Evolutionary conservation across 345 rosid genomes (phyloP), one percentile per base, ranked within the genome.

Genomic region (Eutrema japonicum): DNA sequence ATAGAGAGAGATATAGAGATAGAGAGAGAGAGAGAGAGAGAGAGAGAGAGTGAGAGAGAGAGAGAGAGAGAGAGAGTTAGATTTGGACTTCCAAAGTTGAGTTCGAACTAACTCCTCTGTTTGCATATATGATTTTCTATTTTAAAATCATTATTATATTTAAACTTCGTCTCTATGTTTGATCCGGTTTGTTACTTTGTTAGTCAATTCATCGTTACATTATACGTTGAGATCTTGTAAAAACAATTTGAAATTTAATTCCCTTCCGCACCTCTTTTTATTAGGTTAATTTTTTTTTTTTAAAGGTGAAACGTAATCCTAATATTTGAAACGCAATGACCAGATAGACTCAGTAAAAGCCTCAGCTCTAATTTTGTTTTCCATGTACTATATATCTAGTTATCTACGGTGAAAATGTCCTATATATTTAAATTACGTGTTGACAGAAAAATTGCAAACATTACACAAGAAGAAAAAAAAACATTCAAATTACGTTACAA

Each of bases 1-100:
- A 9, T 10, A 6, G 27, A 37, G 66, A 14, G 50, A 62, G 76
- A 55, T n/a, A n/a, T n/a, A n/a, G n/a, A n/a, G n/a, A n/a, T n/a
- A n/a, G n/a, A n/a, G n/a, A n/a, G 43, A 65, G 45, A 62, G 64
- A 32, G 51, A 9, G 40, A 6, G 27, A 37, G 66, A 14, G 50
- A 62, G 76, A 55, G 42, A 62, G 64, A 32, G 51, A 8, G 40
- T 0, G 27, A 37, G 66, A 14, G 50, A 62, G 76, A 55, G 9
- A 18, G 52, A 60, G 5, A 64, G 37, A 72, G 3, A 16, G 36
- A 53, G 46, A 14, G 14, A 54, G 65, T 73, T 57, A 48, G 18
- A 48, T 30, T 10, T 22, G 45, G 59, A 57, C 45, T 57, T 48
- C 13, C 29, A 6, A 35, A 57, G 59, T 22, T 74, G 60, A 65